Conservation (phyloP, 768 basidiomycete genomes). For the Daedaleopsis nitida region DNA sequence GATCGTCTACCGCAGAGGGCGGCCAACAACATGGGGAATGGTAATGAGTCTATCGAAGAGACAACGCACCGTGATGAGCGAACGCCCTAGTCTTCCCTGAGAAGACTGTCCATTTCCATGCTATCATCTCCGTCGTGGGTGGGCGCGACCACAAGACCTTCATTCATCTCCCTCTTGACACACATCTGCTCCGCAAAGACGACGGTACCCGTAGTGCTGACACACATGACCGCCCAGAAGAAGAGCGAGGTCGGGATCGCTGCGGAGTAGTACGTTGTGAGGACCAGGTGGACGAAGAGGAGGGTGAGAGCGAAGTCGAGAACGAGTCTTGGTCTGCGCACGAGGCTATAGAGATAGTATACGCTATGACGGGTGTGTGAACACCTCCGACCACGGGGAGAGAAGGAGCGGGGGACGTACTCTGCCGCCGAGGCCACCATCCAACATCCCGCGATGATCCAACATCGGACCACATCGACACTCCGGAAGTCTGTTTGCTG, state of each 20-base stretch:
- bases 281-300: constrained; percentile 86
- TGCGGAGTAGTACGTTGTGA: constrained; percentile 91
- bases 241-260: constrained; percentile 86
- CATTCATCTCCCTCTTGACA: constrained; percentile 85
- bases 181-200: constrained; percentile 90
- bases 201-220: constrained; percentile 72
- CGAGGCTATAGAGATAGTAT: constrained; percentile 82
- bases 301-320: constrained; percentile 94
- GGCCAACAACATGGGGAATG: too few species aligned
- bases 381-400: constrained; percentile 4
- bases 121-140: constrained; percentile 48
- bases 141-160: constrained; percentile 64
- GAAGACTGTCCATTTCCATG: constrained; percentile 52
- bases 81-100: constrained; percentile 45
- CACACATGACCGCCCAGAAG: constrained; percentile 85
- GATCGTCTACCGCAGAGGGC: too few species aligned
- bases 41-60: not conserved
- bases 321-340: constrained; percentile 90
- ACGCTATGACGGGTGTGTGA: constrained; percentile 50
- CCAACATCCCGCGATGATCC: constrained; percentile 92
- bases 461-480: constrained; percentile 79
- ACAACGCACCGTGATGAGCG: not conserved
- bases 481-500: constrained; percentile 58
- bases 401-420: constrained; percentile 51
- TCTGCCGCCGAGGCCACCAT: constrained; percentile 78